Percentiles rank a stretch among this genome's conserved stretches.
These are phyloP conservation scores for Claviceps sorghi DNA, from an alignment of 2,329 filamentous ascomycete species.

Conservation along the genomic window DNA sequence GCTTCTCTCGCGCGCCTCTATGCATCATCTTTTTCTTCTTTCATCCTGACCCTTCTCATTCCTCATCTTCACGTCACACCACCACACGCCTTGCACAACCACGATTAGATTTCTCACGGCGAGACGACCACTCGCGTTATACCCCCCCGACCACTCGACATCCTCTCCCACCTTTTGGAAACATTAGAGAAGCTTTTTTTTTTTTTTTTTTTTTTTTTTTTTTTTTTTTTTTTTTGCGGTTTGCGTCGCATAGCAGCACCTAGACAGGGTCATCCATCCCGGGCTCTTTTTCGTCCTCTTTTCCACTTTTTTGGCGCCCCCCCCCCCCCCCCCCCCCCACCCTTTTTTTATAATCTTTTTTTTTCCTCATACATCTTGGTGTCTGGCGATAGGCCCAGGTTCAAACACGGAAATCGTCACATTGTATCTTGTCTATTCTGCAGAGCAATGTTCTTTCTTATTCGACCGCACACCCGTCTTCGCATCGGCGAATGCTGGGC, in stretches of 20 bases:
- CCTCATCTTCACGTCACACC: not conserved
- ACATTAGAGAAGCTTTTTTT: too few species aligned
- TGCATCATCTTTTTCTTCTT: too few species aligned
- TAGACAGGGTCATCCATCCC: not conserved
- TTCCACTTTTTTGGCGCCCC: not conserved
- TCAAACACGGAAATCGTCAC: not conserved
- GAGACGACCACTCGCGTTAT: not conserved
- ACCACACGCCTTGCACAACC: not conserved
- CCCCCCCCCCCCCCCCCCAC: not conserved
- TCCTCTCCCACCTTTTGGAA: too few species aligned
- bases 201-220: too few species aligned
- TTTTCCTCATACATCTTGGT: not conserved
- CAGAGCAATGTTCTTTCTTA: not conserved
- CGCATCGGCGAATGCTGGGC: not conserved
- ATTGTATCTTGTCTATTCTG: too few species aligned
- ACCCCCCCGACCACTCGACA: too few species aligned
- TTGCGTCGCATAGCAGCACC: too few species aligned
- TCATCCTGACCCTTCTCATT: too few species aligned
- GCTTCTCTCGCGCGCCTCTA: too few species aligned
- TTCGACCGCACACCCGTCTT: too few species aligned
- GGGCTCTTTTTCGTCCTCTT: not conserved
- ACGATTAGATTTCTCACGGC: not conserved
- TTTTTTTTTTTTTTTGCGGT: too few species aligned
- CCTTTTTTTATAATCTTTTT: not conserved
- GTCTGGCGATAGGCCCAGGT: not conserved